These are phyloP conservation scores for Brachypodium distachyon DNA, from an alignment of 202 grass and related monocot genomes.

Conservation along the genomic window DNA sequence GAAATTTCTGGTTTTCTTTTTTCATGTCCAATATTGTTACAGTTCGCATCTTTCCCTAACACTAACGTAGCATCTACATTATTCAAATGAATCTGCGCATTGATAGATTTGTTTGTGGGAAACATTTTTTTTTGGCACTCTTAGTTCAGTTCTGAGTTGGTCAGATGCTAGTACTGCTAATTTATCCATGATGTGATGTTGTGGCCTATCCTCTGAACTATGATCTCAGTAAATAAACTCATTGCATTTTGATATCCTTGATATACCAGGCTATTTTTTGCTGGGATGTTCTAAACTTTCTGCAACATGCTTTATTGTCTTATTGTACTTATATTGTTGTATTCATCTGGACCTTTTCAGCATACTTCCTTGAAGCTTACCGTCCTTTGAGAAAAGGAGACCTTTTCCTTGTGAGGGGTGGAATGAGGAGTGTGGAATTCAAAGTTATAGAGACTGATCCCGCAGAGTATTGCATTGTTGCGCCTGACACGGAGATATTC, in stretches of 20 bases:
- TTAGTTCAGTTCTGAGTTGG: not conserved
- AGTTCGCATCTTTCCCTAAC: not conserved
- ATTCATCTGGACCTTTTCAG: conserved; percentile 26
- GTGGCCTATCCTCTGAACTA: too few relatives aligned
- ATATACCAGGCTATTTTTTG: not conserved
- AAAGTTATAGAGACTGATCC: conserved; percentile 93
- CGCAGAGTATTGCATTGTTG: conserved; percentile 76
- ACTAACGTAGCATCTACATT: not conserved
- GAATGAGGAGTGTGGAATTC: conserved; percentile 88
- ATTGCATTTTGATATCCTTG: too few relatives aligned
- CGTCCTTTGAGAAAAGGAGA: conserved; percentile 82
- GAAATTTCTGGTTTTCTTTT: not conserved
- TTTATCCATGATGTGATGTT: not conserved
- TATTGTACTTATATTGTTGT: not conserved
- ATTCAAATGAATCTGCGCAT: not conserved
- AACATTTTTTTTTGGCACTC: not conserved
- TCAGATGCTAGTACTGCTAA: not conserved
- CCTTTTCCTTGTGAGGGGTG: conserved; percentile 78
- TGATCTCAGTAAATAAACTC: too few relatives aligned
- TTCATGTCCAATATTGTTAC: not conserved
- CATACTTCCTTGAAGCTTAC: conserved; percentile 89
- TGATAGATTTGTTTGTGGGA: not conserved
- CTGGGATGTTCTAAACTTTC: not conserved
- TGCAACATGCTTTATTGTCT: not conserved
- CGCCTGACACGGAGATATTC: conserved; percentile 91